phyloP scores from a whole-genome alignment of 306 rosid species.

The Lotus japonicus region DNA sequence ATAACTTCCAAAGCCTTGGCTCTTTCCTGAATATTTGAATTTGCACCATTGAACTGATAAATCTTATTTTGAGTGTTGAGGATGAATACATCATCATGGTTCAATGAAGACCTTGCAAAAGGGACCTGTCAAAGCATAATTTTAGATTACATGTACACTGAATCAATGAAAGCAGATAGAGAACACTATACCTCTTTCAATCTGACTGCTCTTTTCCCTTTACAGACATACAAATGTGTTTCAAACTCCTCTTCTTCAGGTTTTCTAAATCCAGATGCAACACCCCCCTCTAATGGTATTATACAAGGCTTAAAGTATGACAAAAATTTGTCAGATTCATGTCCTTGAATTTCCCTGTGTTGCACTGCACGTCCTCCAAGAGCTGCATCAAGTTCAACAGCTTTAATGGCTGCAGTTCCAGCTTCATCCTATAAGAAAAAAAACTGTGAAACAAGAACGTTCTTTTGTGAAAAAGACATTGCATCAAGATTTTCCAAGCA shows the following conservation, averaged over 20 bases:
- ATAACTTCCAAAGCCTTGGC: constrained; percentile 94
- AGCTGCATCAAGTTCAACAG: constrained; percentile 85
- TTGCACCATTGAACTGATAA: constrained; percentile 95
- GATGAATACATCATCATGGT: constrained; percentile 97
- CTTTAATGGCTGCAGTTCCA: constrained; percentile 95
- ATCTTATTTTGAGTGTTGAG: constrained; percentile 66
- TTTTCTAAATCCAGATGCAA: constrained; percentile 82
- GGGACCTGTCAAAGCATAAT: constrained; percentile 64
- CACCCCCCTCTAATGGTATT: constrained; percentile 91
- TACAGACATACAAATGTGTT: constrained; percentile 70
- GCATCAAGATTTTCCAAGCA: background rate
- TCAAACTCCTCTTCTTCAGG: constrained; percentile 77
- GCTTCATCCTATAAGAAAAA: constrained; percentile 77
- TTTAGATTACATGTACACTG: constrained; percentile 13
- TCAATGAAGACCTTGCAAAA: constrained; percentile 90
- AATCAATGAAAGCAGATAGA: constrained; percentile 12
- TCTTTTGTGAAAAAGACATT: background rate
- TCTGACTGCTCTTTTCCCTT: constrained; percentile 91
- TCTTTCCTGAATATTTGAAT: constrained; percentile 97
- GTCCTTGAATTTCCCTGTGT: constrained; percentile 89
- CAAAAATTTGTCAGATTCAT: constrained; percentile 91
- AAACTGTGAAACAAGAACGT: constrained; percentile 8
- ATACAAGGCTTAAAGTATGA: constrained; percentile 94
- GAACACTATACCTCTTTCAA: constrained; percentile 67
- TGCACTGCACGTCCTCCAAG: constrained; percentile 98